Evolutionary conservation across 2,329 filamentous ascomycete genomes (phyloP).

Genomic region (Trematosphaeria pertusa): DNA sequence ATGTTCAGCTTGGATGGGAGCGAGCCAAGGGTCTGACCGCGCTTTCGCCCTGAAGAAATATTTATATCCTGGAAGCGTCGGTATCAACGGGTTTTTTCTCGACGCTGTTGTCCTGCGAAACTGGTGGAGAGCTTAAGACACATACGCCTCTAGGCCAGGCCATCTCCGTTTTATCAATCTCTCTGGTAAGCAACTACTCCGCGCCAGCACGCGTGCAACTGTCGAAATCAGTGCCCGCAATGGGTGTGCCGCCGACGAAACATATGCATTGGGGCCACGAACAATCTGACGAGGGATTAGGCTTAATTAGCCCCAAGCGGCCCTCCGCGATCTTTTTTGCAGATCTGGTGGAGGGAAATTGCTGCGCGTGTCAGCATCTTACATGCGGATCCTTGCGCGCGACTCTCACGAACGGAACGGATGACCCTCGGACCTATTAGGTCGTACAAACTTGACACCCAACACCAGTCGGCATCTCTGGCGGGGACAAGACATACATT

Average conservation of each 20-base stretch:
- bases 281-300: constrained; percentile 37
- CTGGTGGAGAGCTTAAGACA: too few species aligned
- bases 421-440: constrained; percentile 39
- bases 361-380: constrained; percentile 44
- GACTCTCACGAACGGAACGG: constrained; percentile 40
- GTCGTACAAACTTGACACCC: constrained; percentile 47
- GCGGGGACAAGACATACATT: constrained; percentile 23
- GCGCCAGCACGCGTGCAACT: constrained; percentile 10
- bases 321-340: constrained; percentile 41
- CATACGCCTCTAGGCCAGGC: too few species aligned
- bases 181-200: constrained; percentile 27
- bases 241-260: constrained; percentile 15
- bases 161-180: too few species aligned
- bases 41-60: constrained; percentile 21
- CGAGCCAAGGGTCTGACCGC: constrained; percentile 35
- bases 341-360: constrained; percentile 44
- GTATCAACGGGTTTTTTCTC: constrained; percentile 2
- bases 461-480: constrained; percentile 34
- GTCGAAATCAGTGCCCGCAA: constrained; percentile 5
- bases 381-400: constrained; percentile 44
- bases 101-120: too few species aligned
- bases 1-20: constrained; percentile 39
- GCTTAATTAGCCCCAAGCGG: constrained; percentile 35
- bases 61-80: constrained; percentile 27
- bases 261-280: constrained; percentile 20